Evolutionary conservation across 176 grass and related monocot genomes (phyloP).

Genomic region (Carex pumila): DNA sequence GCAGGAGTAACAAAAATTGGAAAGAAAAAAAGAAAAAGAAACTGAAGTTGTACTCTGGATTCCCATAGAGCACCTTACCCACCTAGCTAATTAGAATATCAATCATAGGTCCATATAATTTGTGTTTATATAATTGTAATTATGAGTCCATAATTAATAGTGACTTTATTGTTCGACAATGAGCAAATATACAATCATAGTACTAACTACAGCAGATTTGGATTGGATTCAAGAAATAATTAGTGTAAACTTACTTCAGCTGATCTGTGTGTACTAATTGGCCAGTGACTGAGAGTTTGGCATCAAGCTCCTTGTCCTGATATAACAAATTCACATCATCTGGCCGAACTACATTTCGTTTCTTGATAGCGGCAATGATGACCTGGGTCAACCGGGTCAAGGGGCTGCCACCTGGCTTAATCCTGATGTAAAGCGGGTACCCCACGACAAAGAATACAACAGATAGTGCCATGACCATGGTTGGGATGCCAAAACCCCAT

Average conservation of each 20-base stretch:
- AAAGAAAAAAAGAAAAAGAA: too few species aligned
- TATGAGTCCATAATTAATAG: not conserved
- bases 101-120: constrained; percentile 22
- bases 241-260: constrained; percentile 30
- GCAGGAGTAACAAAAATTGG: too few species aligned
- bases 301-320: constrained; percentile 48
- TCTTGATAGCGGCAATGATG: constrained; percentile 32
- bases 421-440: constrained; percentile 40
- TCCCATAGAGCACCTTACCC: not conserved
- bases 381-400: constrained; percentile 48
- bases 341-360: constrained; percentile 30
- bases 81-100: constrained; percentile 20
- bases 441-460: constrained; percentile 32
- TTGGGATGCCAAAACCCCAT: constrained; percentile 44
- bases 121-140: constrained; percentile 7
- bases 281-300: constrained; percentile 31
- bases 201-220: not conserved
- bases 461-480: constrained; percentile 49
- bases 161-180: not conserved
- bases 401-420: constrained; percentile 47
- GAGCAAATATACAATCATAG: not conserved
- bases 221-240: not conserved
- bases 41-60: not conserved
- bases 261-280: constrained; percentile 51
- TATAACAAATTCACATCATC: constrained; percentile 38